Conservation (phyloP, 495 filamentous ascomycete species). For the Aspergillus coremiiformis region DNA sequence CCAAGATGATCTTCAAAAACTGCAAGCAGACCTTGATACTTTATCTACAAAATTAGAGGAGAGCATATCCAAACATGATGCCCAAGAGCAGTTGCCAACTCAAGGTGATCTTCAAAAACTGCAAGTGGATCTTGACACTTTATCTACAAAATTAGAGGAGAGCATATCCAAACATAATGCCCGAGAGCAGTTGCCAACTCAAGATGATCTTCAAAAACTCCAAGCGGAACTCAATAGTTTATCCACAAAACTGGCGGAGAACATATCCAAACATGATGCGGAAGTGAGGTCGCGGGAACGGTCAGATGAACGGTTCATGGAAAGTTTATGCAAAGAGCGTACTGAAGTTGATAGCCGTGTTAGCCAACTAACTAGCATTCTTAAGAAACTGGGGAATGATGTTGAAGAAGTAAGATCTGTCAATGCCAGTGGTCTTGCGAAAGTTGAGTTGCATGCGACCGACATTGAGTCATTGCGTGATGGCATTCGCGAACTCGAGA, state of each 20-base stretch:
- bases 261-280: background rate
- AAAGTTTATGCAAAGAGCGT: constrained; percentile 7
- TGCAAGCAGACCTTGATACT: background rate
- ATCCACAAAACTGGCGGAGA: background rate
- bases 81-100: background rate
- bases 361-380: background rate
- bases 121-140: background rate
- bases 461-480: constrained; percentile 2
- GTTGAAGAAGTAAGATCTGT: constrained; percentile 1
- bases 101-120: background rate
- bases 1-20: background rate
- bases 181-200: background rate
- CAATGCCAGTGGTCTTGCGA: background rate
- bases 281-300: background rate
- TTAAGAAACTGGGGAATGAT: constrained; percentile 1
- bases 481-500: background rate
- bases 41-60: background rate
- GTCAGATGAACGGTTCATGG: background rate
- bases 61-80: too few species aligned
- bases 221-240: background rate
- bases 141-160: background rate
- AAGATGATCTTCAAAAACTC: background rate
- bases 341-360: constrained; percentile 2
- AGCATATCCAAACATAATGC: too few species aligned
- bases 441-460: background rate